These are phyloP conservation scores for Heliamphora exappendiculata DNA, from an alignment of 148 eudicot genomes.

Conservation along the genomic window DNA sequence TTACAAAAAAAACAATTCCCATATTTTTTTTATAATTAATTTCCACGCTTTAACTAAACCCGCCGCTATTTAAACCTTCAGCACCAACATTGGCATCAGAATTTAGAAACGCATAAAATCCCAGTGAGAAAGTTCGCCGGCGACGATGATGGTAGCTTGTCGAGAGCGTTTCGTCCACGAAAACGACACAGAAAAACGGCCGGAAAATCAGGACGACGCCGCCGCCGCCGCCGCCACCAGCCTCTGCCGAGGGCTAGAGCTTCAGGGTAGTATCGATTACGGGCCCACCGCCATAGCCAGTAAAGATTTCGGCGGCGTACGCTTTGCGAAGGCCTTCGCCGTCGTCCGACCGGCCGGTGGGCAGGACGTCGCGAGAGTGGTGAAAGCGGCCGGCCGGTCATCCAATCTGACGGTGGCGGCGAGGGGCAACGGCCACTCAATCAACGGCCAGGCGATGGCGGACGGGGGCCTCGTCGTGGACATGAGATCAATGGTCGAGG, in stretches of 20 bases:
- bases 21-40: neutral
- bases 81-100: neutral
- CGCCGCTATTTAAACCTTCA: conserved; percentile 20
- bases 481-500: conserved; percentile 40
- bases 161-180: conserved; percentile 39
- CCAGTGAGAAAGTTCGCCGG: neutral
- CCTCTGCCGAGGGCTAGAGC: conserved; percentile 14
- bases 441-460: conserved; percentile 85
- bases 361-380: conserved; percentile 37
- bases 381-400: conserved; percentile 35
- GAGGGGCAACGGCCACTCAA: conserved; percentile 82
- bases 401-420: conserved; percentile 60
- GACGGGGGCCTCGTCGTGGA: conserved; percentile 60
- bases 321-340: conserved; percentile 36
- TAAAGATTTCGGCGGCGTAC: conserved; percentile 74
- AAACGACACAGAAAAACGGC: conserved; percentile 26
- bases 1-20: neutral
- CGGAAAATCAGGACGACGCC: too few relatives aligned
- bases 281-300: conserved; percentile 25
- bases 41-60: neutral
- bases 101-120: too few relatives aligned
- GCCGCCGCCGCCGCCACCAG: conserved; percentile 14
- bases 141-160: conserved; percentile 32
- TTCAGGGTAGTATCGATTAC: conserved; percentile 37
- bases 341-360: conserved; percentile 37